A percentile compares a stretch with the other conserved stretches of the same genome.
Evolutionary conservation across 768 basidiomycete genomes (phyloP).

Genomic region (Cyclocybe cylindracea): DNA sequence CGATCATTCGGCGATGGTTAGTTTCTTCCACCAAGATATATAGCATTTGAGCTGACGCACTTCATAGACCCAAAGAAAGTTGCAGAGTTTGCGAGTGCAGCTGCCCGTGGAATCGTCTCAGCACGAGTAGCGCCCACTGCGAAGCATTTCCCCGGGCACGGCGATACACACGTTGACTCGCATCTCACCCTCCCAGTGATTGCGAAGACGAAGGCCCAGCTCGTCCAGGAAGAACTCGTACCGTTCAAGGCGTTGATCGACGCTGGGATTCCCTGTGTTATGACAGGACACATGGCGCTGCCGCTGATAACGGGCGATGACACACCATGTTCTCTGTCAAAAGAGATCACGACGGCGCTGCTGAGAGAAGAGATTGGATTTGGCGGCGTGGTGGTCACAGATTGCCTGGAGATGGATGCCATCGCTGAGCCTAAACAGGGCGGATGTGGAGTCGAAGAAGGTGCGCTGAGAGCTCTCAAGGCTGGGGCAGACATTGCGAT

Average conservation of each 20-base stretch:
- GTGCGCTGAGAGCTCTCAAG: constrained; percentile 54
- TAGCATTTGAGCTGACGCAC: background rate
- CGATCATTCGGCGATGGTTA: constrained; percentile 71
- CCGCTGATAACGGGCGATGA: constrained; percentile 55
- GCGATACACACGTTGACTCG: constrained; percentile 72
- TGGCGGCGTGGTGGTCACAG: constrained; percentile 65
- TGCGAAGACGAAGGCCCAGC: constrained; percentile 42
- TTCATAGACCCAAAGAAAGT: constrained; percentile 57
- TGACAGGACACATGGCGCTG: constrained; percentile 77
- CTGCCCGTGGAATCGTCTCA: constrained; percentile 46
- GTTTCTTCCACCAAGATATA: constrained; percentile 3
- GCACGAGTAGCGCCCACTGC: constrained; percentile 58
- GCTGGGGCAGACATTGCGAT: constrained; percentile 76
- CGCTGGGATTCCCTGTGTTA: constrained; percentile 51
- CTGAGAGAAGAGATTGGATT: constrained; percentile 54
- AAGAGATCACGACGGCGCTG: constrained; percentile 49
- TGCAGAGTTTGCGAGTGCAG: constrained; percentile 46
- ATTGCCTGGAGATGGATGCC: constrained; percentile 79
- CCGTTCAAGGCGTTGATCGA: constrained; percentile 55
- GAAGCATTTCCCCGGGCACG: constrained; percentile 78
- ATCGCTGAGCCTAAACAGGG: constrained; percentile 49
- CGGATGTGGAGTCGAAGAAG: constrained; percentile 48
- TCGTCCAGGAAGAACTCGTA: constrained; percentile 51
- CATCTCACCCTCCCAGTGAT: constrained; percentile 68
- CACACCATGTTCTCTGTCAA: constrained; percentile 61